Percentiles rank a stretch among this genome's conserved stretches.
phyloP scores from a whole-genome alignment of 306 rosid species.

The Vigna reflexopilosa region DNA sequence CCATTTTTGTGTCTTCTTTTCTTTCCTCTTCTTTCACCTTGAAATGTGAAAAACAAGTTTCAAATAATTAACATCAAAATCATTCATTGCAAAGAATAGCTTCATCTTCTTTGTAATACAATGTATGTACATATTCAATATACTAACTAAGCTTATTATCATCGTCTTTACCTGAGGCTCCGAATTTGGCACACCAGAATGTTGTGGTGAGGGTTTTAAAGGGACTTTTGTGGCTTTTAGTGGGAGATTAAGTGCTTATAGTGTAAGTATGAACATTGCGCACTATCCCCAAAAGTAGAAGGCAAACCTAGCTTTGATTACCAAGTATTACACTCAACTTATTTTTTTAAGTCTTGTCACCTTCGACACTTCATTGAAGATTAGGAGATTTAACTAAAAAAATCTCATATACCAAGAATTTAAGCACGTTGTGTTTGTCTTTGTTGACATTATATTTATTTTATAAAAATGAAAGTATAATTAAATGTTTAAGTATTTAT shows the following conservation, averaged over 20 bases:
- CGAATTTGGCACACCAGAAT: background rate
- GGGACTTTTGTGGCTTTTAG: background rate
- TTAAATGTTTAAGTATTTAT: no score
- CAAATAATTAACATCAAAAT: background rate
- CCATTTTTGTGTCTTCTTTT: conserved; percentile 39
- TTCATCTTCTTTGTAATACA: background rate
- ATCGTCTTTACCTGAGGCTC: conserved; percentile 16
- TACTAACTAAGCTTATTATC: background rate
- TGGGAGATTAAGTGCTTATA: background rate
- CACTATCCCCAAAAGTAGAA: conserved; percentile 23
- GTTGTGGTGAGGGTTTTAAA: background rate
- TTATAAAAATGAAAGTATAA: no score
- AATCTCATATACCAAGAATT: no score
- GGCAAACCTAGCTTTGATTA: conserved; percentile 19
- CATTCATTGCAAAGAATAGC: background rate
- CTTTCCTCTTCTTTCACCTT: background rate
- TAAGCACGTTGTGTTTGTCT: no score
- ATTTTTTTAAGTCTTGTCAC: background rate
- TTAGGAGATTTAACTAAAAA: no score
- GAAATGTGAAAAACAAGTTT: conserved; percentile 10
- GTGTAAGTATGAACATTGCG: background rate
- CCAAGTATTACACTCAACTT: conserved; percentile 5
- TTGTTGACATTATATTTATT: no score
- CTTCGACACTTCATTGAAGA: no score
- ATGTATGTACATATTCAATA: background rate